A percentile compares a stretch with the other conserved stretches of the same genome.
These are phyloP conservation scores for Hortiboletus flavorubellus DNA, from an alignment of 768 basidiomycete genomes.

Conservation along the genomic window DNA sequence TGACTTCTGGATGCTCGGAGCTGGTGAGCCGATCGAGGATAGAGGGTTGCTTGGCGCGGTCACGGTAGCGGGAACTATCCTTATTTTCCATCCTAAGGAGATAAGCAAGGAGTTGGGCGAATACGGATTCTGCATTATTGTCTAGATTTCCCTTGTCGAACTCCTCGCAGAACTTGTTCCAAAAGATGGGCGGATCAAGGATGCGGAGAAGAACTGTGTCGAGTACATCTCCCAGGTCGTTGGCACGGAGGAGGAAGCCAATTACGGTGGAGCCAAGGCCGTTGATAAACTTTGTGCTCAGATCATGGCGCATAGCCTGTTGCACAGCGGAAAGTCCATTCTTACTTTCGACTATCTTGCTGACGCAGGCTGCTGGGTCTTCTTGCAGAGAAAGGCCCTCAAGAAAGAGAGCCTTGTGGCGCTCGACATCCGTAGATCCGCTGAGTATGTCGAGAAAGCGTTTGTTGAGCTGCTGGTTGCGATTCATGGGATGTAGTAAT, in stretches of 20 bases:
- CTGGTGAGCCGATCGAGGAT: slow-evolving; percentile 26
- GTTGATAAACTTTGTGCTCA: slow-evolving; percentile 41
- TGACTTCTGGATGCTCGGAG: slow-evolving; percentile 26
- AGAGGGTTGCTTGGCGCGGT: slow-evolving; percentile 32
- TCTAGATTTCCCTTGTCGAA: slow-evolving; percentile 35
- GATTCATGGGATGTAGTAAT: slow-evolving; percentile 15
- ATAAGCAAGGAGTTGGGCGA: slow-evolving; percentile 50
- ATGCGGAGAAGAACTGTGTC: slow-evolving; percentile 38
- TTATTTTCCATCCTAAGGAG: slow-evolving; percentile 41
- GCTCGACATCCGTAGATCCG: slow-evolving; percentile 27
- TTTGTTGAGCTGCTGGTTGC: slow-evolving; percentile 31
- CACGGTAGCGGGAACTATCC: slow-evolving; percentile 35
- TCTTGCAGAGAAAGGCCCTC: slow-evolving; percentile 43
- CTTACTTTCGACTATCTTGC: slow-evolving; percentile 34
- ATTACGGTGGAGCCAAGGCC: slow-evolving; percentile 37
- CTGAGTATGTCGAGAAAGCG: slow-evolving; percentile 33
- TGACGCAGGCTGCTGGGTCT: slow-evolving; percentile 37
- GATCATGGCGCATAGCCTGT: slow-evolving; percentile 39
- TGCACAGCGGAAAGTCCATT: slow-evolving; percentile 40
- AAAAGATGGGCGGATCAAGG: slow-evolving; percentile 52
- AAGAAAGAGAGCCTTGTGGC: slow-evolving; percentile 37
- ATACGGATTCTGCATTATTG: slow-evolving; percentile 35
- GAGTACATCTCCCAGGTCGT: slow-evolving; percentile 37
- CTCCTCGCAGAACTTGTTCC: slow-evolving; percentile 36
- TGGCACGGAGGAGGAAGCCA: slow-evolving; percentile 37